Base-by-base conservation (phyloP, 2,329 filamentous ascomycete species). In the Mycocentrospora acerina region DNA sequence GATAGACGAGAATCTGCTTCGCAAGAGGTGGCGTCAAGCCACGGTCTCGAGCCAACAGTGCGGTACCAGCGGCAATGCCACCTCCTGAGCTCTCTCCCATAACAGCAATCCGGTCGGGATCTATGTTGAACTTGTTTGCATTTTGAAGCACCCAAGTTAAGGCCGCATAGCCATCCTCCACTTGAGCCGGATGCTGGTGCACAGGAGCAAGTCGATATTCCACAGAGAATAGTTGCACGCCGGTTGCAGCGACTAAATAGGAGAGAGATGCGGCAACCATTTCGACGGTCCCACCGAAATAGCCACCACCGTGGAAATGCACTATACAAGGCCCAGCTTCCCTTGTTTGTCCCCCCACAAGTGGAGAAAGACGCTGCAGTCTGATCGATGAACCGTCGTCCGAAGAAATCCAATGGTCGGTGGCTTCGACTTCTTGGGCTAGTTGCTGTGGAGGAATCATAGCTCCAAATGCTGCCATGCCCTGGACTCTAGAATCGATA, bases 61-160 rank as follows among this genome's bases (percentile, higher is more conserved):
- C 59, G 24, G 70, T 49, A 2, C 55, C 64, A 3, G 72, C 69
- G 0, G 70, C 71, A 2, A 76, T 54, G 4, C 66, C 68, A 14
- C 67, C 73, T 4, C 73, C 74, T 0, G 68, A 71, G 19, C 68
- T 71, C 31, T 71, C 69, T 12, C 73, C 73, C 36, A 67, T 60
- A 26, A 75, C 52, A 14, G 64, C 67, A 40, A 78, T 64, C 7
- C 67, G 60, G 2, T 46, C 42, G 2, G 55, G 52, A 42, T 76
- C 71, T 35, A 76, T 51, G 7, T 60, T 60, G 13, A 76, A 60
- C 12, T 67, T 54, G 0, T 25, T 40, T 4, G 69, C 66, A 38
- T 75, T 57, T 26, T 59, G 33, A 32, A 56, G 44, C 3, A 74
- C 42, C 64, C 68, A 75, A 4, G 46, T 24, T 12, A 76, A 53